Evolutionary conservation across 2,329 filamentous ascomycete genomes (phyloP).

Genomic region (Aureobasidium sp.): DNA sequence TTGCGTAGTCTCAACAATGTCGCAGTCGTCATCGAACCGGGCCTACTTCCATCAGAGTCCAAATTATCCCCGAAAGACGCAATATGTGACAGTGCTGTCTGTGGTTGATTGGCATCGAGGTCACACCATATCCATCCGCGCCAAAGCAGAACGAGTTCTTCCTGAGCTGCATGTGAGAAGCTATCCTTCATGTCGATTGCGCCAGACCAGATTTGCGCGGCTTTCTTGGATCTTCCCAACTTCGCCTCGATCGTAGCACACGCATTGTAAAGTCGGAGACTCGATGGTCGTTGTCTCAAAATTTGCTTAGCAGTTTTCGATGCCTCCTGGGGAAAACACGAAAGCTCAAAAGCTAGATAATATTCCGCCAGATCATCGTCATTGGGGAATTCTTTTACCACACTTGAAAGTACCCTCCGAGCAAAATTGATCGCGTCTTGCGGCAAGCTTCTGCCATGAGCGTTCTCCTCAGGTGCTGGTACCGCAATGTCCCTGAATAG

Average conservation of each 20-base stretch:
- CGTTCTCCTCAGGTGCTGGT: background rate
- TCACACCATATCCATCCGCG: conserved; percentile 62
- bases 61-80: conserved; percentile 21
- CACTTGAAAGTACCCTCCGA: conserved; percentile 49
- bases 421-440: conserved; percentile 20
- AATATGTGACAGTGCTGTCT: conserved; percentile 29
- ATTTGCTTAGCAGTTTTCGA: conserved; percentile 67
- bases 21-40: background rate
- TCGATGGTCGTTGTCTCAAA: conserved; percentile 60
- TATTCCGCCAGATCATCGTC: conserved; percentile 58
- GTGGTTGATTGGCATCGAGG: conserved; percentile 40
- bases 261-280: conserved; percentile 65
- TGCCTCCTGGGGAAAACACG: conserved; percentile 45
- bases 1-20: background rate
- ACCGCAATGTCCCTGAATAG: background rate
- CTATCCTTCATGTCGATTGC: conserved; percentile 54
- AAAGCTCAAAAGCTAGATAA: conserved; percentile 59
- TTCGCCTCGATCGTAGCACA: conserved; percentile 67
- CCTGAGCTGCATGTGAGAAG: conserved; percentile 30
- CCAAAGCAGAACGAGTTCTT: conserved; percentile 44
- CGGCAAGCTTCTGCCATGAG: background rate
- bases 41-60: background rate
- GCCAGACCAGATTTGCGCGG: conserved; percentile 58
- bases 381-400: conserved; percentile 41
- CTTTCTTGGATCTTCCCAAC: conserved; percentile 50